Evolutionary conservation across 2,329 filamentous ascomycete genomes (phyloP).

Genomic region (Epichloe sp.): DNA sequence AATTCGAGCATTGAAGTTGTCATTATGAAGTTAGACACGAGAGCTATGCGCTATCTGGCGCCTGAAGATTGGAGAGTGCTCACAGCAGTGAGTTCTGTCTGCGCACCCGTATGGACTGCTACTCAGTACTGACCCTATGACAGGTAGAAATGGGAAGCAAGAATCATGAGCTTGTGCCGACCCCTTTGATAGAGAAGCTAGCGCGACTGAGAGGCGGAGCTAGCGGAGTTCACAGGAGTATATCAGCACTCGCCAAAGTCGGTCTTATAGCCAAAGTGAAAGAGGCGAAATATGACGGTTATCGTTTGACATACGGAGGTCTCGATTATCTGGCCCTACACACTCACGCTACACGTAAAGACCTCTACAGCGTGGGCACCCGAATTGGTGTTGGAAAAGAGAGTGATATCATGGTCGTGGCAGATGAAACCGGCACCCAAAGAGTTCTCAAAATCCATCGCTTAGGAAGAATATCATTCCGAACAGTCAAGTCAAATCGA

Average conservation of each 20-base stretch:
- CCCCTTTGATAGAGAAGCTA: slow-evolving; percentile 71
- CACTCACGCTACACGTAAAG: slow-evolving; percentile 65
- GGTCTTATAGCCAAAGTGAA: slow-evolving; percentile 86
- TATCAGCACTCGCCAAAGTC: slow-evolving; percentile 82
- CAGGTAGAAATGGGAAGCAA: slow-evolving; percentile 89
- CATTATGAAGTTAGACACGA: slow-evolving; percentile 88
- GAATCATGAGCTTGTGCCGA: slow-evolving; percentile 95
- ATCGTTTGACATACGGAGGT: slow-evolving; percentile 90
- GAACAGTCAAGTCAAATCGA: slow-evolving; percentile 87
- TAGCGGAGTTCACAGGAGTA: slow-evolving; percentile 70
- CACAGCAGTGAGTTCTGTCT: slow-evolving; percentile 54
- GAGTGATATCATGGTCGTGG: slow-evolving; percentile 91
- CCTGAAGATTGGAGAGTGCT: slow-evolving; percentile 92
- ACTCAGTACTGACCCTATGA: neutral
- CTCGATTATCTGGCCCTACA: slow-evolving; percentile 96
- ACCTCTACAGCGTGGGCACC: slow-evolving; percentile 83
- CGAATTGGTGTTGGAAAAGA: slow-evolving; percentile 96
- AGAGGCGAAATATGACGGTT: slow-evolving; percentile 95
- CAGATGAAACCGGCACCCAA: slow-evolving; percentile 63
- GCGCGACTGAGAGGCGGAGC: slow-evolving; percentile 67
- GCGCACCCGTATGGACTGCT: neutral
- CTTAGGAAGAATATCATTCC: slow-evolving; percentile 89
- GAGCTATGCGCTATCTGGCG: slow-evolving; percentile 82
- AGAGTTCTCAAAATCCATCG: slow-evolving; percentile 90
- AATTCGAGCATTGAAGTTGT: neutral